Evolutionary conservation across 2,329 filamentous ascomycete species (phyloP), one percentile per base, ranked within the genome.

Genomic region (Clarireedia hainanense): DNA sequence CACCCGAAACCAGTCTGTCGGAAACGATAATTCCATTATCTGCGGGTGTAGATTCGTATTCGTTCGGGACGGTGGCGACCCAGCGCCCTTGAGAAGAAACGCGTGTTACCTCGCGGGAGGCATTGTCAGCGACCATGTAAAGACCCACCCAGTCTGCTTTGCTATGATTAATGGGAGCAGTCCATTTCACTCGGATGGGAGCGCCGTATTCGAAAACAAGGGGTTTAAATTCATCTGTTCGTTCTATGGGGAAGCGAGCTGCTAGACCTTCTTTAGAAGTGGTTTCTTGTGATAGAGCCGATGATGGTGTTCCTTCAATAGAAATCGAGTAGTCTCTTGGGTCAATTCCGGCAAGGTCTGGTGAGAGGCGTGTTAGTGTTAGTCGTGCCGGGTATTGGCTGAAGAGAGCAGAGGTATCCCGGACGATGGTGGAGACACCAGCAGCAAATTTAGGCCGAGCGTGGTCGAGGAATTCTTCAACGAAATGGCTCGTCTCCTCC

Each of bases 121-220:
- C 81, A 68, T 96, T 99, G 72, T 97, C 92, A 3, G 90, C 91
- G 2, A 99, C 90, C 81, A 91, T 91, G 75, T 97, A 99, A 5
- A 99, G 78, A 4, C 92, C 92, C 52, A 99, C 85, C 94, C 94
- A 99, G 71, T 99, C 94, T 65, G 86, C 88, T 69, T 88, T 91
- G 73, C 85, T 86, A 72, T 97, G 94, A 61, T 91, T 89, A 39
- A 84, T 77, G 0, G 94, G 92, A 0, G 92, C 94, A 27, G 83
- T 88, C 94, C 94, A 99, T 64, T 83, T 88, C 60, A 97, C 89
- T 63, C 81, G 87, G 69, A 99, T 89, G 0, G 94, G 91, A 0
- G 91, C 81, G 37, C 94, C 94, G 64, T 96, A 99, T 69, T 95
- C 86, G 53, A 96, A 87, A 0, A 85, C 81, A 61, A 91, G 76